phyloP scores from a whole-genome alignment of 2,329 filamentous ascomycete species.

The Aspergillus aculeatinus region DNA sequence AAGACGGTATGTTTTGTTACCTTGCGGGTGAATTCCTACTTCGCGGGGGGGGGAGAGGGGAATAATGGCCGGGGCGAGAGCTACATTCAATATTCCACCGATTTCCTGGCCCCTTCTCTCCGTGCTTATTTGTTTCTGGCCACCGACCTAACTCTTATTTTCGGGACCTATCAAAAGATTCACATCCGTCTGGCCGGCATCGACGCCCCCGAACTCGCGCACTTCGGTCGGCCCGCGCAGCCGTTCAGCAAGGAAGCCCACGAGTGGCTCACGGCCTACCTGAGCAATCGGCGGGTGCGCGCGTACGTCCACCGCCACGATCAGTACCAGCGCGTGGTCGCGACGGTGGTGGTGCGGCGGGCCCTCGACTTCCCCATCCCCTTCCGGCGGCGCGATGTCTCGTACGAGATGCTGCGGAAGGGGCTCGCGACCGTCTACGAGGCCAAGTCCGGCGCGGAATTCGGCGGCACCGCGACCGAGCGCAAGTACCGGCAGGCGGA shows the following conservation, averaged over 20 bases:
- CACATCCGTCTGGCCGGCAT: slow-evolving; percentile 86
- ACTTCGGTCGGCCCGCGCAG: slow-evolving; percentile 87
- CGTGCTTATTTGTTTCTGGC: too few relatives aligned
- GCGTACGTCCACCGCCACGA: slow-evolving; percentile 81
- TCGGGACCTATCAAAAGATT: slow-evolving; percentile 51
- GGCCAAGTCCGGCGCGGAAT: slow-evolving; percentile 85
- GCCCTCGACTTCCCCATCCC: slow-evolving; percentile 39
- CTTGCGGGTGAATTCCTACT: neutral
- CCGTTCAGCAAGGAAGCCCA: slow-evolving; percentile 80
- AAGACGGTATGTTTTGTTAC: slow-evolving; percentile 62
- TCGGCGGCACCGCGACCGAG: slow-evolving; percentile 66
- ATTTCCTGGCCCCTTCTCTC: too few relatives aligned
- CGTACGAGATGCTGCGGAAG: slow-evolving; percentile 80
- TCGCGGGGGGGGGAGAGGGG: too few relatives aligned
- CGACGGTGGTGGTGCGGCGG: slow-evolving; percentile 73
- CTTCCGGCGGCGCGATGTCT: slow-evolving; percentile 71
- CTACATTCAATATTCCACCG: too few relatives aligned
- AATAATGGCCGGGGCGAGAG: too few relatives aligned
- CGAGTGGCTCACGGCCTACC: slow-evolving; percentile 72
- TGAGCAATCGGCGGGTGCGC: slow-evolving; percentile 71
- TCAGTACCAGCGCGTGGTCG: slow-evolving; percentile 89
- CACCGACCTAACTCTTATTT: too few relatives aligned
- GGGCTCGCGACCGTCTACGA: slow-evolving; percentile 92
- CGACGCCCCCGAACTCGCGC: slow-evolving; percentile 87
- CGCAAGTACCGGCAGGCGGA: slow-evolving; percentile 49